Evolutionary conservation across 1,284 basidiomycete genomes (phyloP).

Genomic region (Melampsora abietis-canadensis): DNA sequence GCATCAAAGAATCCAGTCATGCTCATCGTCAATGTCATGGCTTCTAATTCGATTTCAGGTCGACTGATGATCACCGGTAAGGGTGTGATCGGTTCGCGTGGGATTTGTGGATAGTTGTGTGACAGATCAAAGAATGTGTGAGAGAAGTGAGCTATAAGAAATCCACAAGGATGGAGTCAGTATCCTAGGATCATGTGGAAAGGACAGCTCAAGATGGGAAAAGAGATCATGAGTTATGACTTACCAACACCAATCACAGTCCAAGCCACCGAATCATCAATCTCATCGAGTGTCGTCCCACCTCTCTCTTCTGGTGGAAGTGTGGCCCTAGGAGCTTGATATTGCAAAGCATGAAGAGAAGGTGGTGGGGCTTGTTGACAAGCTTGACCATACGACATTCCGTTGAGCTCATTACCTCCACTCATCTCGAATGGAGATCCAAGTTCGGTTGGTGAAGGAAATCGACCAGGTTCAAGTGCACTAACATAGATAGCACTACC

Average conservation of each 20-base stretch:
- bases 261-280: slow-evolving; percentile 92
- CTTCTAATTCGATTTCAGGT: slow-evolving; percentile 25
- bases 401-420: slow-evolving; percentile 8
- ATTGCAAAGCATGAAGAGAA: slow-evolving; percentile 16
- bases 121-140: slow-evolving; percentile 42
- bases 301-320: slow-evolving; percentile 59
- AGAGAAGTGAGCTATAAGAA: slow-evolving; percentile 39
- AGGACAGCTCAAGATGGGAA: no score
- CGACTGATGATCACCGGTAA: slow-evolving; percentile 21
- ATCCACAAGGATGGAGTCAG: neutral
- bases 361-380: neutral
- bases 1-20: slow-evolving; percentile 30
- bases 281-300: slow-evolving; percentile 70
- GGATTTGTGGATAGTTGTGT: slow-evolving; percentile 35
- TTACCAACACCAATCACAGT: slow-evolving; percentile 89
- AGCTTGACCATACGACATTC: neutral
- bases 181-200: no score
- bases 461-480: slow-evolving; percentile 29
- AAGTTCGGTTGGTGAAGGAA: slow-evolving; percentile 7
- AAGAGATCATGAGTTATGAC: slow-evolving; percentile 52
- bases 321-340: slow-evolving; percentile 27
- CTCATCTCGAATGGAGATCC: slow-evolving; percentile 24
- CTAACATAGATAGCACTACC: slow-evolving; percentile 44
- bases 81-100: slow-evolving; percentile 27
- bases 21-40: slow-evolving; percentile 20